Base-by-base conservation (phyloP, 2,329 filamentous ascomycete genomes). In the Ampelomyces quisqualis region DNA sequence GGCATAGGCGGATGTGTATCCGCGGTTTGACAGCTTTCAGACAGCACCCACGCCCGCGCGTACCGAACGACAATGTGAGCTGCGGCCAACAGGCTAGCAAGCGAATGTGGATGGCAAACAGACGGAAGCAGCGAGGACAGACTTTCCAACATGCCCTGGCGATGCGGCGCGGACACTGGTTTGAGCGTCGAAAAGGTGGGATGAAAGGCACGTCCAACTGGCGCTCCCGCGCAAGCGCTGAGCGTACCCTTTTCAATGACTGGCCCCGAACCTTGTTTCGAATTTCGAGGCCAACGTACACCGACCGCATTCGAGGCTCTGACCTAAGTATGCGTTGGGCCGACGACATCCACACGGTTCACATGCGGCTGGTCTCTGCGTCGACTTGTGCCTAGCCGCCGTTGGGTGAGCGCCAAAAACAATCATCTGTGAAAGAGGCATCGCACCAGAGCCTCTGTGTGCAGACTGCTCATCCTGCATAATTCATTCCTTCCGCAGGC, bases 191-290 rank as follows among this genome's bases (percentile, higher is more conserved):
- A 47, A 44, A 32, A 50, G 39, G 51, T 34, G 26, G 48, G 45
- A 47, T 30, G 37, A 39, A 43, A 33, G 34, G 38, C 26, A 44
- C 39, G 27, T 28, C 23, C 35, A 38, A 39, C 41, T 17, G 39
- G 38, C 36, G 20, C 36, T 38, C 29, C 40, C 43, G 42, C 49
- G 38, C 60, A 65, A 60, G 58, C 63, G 62, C 62, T 61, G 58
- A 54, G 51, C 47, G 38, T 49, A 40, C 34, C 38, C 43, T 39
- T 50, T 47, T 55, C 55, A 56, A 55, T 58, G 47, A 54, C 43
- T 54, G 49, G 53, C 44, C 43, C 53, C 38, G 38, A 45, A 46
- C 45, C 44, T 40, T 49, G 60, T 63, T 64, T 65, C 60, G 58
- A 53, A 42, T 55, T 45, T 45, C 49, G 43, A 53, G 42, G 39